Base-by-base conservation (phyloP, 352 stramenopile species). In the Blastocystis sp. region DNA sequence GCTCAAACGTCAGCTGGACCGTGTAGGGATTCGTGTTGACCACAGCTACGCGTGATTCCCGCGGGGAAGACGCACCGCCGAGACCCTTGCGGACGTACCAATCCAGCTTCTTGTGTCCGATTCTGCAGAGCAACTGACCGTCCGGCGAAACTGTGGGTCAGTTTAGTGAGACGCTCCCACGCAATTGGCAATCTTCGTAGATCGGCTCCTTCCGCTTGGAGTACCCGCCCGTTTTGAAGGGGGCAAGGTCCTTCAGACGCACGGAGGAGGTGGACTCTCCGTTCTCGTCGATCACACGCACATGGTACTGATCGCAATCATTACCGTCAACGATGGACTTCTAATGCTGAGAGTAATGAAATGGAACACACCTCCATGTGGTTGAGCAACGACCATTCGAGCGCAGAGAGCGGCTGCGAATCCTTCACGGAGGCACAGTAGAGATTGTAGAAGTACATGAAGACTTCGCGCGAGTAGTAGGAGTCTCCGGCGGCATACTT, bases 401-500 rank as follows among this genome's bases (percentile, higher is more conserved):
- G 66, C 17, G 60, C 53, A 43, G 74, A 56, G 10, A 84, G 41
- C 14, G 74, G 56, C 48, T 56, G 5, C 28, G 28, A 34, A 70
- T 66, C 43, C 48, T 84, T 17, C n/a, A 17, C 34, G 34, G 19
- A 19, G 7, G 10, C 45, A 2, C 52, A 7, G 34, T 84, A 84
- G 1, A 69, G 53, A 19, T 41, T 17, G 61, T 84, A 84, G 40
- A 84, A 69, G 41, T 70, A 84, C 5, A 84, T 21, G 45, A 84
- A 84, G 2, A 84, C 21, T 17, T 66, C 74, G 41, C 74, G 74
- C 14, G 74, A 84, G 56, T 84, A 84, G 74, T 70, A 84, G 23
- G 48, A 67, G 28, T 84, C 74, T 48, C 56, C 21, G 19, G 74
- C 74, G 17, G 74, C 74, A 28, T 84, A 84, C n/a, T 56, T 28